These are phyloP conservation scores for Eugenia klotzschiana DNA, from an alignment of 441 rosid species.

Conservation along the genomic window DNA sequence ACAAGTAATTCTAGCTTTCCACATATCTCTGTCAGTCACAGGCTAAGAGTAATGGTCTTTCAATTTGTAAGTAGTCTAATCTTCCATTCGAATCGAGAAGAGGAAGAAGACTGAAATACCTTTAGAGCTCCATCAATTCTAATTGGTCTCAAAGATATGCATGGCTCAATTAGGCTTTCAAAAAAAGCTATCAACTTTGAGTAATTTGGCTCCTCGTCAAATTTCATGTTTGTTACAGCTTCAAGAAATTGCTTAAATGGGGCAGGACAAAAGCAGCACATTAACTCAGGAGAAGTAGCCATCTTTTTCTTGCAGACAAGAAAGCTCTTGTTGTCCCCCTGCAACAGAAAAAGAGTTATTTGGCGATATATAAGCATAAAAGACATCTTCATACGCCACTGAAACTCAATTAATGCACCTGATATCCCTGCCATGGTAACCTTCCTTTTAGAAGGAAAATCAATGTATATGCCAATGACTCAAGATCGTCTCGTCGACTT, in stretches of 20 bases:
- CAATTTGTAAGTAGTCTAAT: not conserved
- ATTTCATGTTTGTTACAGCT: constrained; percentile 40
- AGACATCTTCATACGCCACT: not conserved
- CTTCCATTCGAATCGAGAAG: not conserved
- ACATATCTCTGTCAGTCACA: not conserved
- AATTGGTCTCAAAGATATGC: constrained; percentile 26
- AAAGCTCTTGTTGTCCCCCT: constrained; percentile 89
- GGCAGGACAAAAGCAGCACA: constrained; percentile 41
- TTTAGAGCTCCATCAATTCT: constrained; percentile 37
- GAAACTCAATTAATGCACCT: constrained; percentile 20
- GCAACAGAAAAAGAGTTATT: constrained; percentile 1
- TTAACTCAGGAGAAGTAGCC: constrained; percentile 45
- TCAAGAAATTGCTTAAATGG: constrained; percentile 42
- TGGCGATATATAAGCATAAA: not conserved
- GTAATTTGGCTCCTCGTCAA: constrained; percentile 53
- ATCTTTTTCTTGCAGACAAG: constrained; percentile 84
- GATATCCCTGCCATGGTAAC: constrained; percentile 89
- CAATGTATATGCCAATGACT: constrained; percentile 77
- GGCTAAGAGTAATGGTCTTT: not conserved
- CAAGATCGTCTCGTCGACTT: constrained; percentile 84
- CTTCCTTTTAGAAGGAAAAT: constrained; percentile 74
- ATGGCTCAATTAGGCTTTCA: constrained; percentile 24
- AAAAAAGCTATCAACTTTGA: constrained; percentile 38
- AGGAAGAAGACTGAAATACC: constrained; percentile 13
- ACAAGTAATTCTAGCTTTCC: not conserved